A percentile compares a stretch with the other conserved stretches of the same genome.
These are phyloP conservation scores for Dioscorea cayenensis DNA, from an alignment of 116 monocot species.

Conservation along the genomic window DNA sequence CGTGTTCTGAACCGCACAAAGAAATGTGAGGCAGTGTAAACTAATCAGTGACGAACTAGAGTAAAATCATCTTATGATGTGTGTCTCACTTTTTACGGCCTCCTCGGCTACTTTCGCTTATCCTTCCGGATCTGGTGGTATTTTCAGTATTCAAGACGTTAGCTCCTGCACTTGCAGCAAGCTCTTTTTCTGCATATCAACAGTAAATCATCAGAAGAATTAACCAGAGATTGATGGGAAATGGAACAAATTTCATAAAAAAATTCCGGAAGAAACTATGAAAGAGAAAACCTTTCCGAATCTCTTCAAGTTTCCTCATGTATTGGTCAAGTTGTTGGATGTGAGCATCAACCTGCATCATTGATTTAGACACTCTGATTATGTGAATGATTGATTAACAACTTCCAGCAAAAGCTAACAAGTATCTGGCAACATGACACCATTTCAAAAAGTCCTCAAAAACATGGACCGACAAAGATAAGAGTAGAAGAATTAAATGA, in stretches of 20 bases:
- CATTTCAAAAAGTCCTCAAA: too few species aligned
- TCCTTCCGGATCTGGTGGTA: constrained; percentile 40
- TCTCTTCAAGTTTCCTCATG: constrained; percentile 74
- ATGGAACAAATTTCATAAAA: not conserved
- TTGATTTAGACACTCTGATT: not conserved
- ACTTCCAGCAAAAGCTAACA: not conserved
- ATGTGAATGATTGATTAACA: not conserved
- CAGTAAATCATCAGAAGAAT: not conserved
- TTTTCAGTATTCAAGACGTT: constrained; percentile 15
- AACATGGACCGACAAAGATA: too few species aligned
- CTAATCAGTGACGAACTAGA: not conserved
- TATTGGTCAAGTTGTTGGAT: constrained; percentile 93
- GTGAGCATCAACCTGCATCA: constrained; percentile 73
- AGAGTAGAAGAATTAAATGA: too few species aligned
- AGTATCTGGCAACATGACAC: not conserved
- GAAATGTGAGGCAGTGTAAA: not conserved
- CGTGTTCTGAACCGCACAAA: constrained; percentile 20
- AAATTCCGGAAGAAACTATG: not conserved
- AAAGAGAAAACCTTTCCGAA: constrained; percentile 48
- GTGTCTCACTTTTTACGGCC: constrained; percentile 76
- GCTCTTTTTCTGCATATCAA: constrained; percentile 39
- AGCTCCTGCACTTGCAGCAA: constrained; percentile 21
- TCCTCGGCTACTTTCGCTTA: constrained; percentile 59
- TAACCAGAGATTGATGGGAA: too few species aligned
- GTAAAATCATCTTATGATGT: not conserved